Base-by-base conservation (phyloP, 805 yeast species). In the Candida glaebosa region DNA sequence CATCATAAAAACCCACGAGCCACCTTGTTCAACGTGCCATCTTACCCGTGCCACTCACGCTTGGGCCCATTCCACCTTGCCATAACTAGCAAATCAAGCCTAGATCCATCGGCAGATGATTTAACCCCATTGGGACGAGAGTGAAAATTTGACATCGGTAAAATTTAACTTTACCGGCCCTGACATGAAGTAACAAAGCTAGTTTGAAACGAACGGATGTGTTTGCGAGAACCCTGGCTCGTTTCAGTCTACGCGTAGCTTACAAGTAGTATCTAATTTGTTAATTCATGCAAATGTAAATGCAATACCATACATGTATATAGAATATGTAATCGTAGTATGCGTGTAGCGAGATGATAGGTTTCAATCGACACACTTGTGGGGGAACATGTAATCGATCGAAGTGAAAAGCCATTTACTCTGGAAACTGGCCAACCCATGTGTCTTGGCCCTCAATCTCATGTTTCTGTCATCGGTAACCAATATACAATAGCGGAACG, bases 401-500 rank as follows among this genome's bases (percentile, higher is more conserved):
- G 72, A 78, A 37, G 61, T 60, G 57, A 79, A 79, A 38, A 81
- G 65, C 86, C 86, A 81, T 44, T 73, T 69, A 45, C 84, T 78
- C 40, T 77, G 79, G 56, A 71, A 77, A 34, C 78, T 72, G 5
- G 75, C 64, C 31, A 79, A 66, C 1, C 79, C 80, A n/a, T 74
- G 65, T 3, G 78, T 64, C 51, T 78, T 76, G 2, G 87, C 82
- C 47, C 86, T 76, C 31, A 80, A 58, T 47, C 85, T 67, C 86
- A 85, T 80, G 47, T 81, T 83, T 41, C 81, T 65, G 56, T 86
- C 91, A 60, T 85, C 91, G 2, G 90, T 82, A 28, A 85, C 76
- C 38, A 85, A 61, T 19, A 82, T 71, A 47, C 84, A 79, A 56
- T 79, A 79, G 37, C 73, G 65, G 56, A 81, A 78, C 19, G 58